These are phyloP conservation scores for Hyaloscypha finlandica DNA, from an alignment of 495 filamentous ascomycete genomes.

Conservation along the genomic window DNA sequence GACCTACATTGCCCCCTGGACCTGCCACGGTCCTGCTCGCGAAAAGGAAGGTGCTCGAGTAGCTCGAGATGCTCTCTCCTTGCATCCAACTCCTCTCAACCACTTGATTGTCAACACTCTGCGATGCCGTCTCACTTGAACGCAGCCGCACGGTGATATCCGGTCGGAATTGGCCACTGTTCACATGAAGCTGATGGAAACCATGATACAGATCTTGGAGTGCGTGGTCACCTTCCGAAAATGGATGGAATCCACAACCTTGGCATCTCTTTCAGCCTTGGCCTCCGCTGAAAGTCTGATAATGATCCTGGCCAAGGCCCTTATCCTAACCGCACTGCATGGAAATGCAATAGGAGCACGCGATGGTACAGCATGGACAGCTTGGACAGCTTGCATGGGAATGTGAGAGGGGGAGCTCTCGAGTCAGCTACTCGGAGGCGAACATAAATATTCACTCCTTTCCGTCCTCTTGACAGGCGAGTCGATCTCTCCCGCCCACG, in stretches of 20 bases:
- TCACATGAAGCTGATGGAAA: background rate
- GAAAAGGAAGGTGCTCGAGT: background rate
- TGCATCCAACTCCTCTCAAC: background rate
- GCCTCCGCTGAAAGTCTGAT: background rate
- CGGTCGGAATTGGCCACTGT: background rate
- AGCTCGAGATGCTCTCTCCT: background rate
- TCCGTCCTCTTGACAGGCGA: background rate
- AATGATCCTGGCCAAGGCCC: background rate
- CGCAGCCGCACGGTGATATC: background rate
- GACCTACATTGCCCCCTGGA: background rate
- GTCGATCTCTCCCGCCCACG: background rate
- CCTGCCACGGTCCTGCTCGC: background rate
- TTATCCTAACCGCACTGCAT: background rate
- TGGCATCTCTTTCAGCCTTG: too few species aligned
- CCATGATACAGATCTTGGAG: background rate
- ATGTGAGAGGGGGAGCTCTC: background rate
- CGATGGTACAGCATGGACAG: background rate
- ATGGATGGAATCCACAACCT: too few species aligned
- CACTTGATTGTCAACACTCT: background rate
- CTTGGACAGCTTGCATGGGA: background rate
- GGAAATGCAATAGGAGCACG: background rate
- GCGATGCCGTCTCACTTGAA: background rate
- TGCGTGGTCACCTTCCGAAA: too few species aligned
- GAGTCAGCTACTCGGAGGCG: background rate
- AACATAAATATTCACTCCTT: background rate